These are phyloP conservation scores for Arabidopsis suecica DNA, from an alignment of 345 rosid genomes.

Conservation along the genomic window DNA sequence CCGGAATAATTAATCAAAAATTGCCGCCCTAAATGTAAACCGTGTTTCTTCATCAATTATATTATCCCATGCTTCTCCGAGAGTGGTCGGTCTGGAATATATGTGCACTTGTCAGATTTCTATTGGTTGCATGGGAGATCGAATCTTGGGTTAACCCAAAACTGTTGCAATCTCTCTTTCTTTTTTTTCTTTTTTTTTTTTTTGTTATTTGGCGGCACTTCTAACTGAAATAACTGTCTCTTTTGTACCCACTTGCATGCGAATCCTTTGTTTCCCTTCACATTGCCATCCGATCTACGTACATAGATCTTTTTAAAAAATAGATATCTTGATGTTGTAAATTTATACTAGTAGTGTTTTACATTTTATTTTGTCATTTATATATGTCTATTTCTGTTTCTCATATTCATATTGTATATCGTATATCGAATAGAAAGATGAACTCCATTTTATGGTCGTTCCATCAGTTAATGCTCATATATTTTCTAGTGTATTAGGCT, in stretches of 20 bases:
- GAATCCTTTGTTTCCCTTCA: constrained; percentile 2
- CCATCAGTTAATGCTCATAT: not conserved
- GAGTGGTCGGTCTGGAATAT: constrained; percentile 46
- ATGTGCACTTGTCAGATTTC: not conserved
- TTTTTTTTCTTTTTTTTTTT: not conserved
- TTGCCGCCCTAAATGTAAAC: constrained; percentile 11
- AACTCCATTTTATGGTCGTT: not conserved
- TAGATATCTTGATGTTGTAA: not conserved
- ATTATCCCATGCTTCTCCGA: constrained; percentile 46
- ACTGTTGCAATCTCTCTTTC: constrained; percentile 39
- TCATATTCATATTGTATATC: not conserved
- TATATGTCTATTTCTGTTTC: not conserved
- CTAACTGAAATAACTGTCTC: constrained; percentile 49
- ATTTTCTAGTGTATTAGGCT: not conserved
- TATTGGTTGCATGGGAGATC: constrained; percentile 42
- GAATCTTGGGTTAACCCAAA: constrained; percentile 45
- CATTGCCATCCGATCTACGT: constrained; percentile 14
- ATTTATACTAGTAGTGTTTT: not conserved
- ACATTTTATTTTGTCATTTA: not conserved
- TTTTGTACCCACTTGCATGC: constrained; percentile 41
- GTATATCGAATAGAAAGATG: not conserved
- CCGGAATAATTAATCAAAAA: constrained; percentile 19
- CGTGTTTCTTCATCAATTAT: constrained; percentile 44
- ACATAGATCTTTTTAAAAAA: not conserved
- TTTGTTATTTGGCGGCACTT: constrained; percentile 41